Conservation (phyloP, 345 rosid genomes). For the Rhizophora mangle region DNA sequence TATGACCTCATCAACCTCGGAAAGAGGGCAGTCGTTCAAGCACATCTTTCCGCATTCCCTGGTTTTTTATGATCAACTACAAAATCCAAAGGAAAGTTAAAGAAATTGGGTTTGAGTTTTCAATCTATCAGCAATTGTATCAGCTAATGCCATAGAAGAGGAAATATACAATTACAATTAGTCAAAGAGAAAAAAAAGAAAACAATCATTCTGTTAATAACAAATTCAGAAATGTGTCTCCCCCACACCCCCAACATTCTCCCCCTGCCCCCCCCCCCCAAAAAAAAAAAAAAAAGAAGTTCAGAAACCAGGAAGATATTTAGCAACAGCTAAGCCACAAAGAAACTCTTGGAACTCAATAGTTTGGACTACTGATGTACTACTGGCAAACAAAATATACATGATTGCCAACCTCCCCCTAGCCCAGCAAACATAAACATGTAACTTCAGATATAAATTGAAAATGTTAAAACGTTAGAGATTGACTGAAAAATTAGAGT, state of each 20-base stretch:
- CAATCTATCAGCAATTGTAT: neutral
- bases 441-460: too few species aligned
- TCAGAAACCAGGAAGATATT: neutral
- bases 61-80: slow-evolving; percentile 18
- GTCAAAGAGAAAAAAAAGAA: neutral
- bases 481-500: too few species aligned
- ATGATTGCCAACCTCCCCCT: too few species aligned
- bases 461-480: too few species aligned
- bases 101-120: neutral
- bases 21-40: slow-evolving; percentile 40
- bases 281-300: neutral
- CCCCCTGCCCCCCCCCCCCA: too few species aligned
- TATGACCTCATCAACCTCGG: slow-evolving; percentile 23
- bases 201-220: too few species aligned
- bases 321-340: neutral
- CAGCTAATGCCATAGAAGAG: neutral
- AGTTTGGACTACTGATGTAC: too few species aligned
- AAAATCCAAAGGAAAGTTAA: neutral
- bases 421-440: too few species aligned
- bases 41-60: slow-evolving; percentile 99
- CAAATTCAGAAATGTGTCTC: neutral
- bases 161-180: neutral
- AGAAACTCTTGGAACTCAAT: neutral
- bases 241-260: too few species aligned
- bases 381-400: too few species aligned